A percentile compares a stretch with the other conserved stretches of the same genome.
Evolutionary conservation across 441 rosid genomes (phyloP).

Genomic region (Arabidopsis lyrata): DNA sequence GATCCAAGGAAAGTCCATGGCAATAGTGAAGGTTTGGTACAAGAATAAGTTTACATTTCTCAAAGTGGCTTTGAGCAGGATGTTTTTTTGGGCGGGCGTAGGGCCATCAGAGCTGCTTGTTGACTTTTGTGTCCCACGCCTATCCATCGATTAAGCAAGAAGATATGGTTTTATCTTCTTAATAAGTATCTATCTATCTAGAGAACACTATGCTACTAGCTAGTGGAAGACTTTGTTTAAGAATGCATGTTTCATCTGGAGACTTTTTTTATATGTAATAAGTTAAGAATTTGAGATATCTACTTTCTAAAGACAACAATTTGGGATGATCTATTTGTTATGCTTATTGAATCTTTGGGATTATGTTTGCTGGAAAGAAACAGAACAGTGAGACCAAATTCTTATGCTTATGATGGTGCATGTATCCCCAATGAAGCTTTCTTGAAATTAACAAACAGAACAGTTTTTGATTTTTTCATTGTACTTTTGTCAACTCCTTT

Average conservation of each 20-base stretch:
- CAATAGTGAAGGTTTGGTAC: not conserved
- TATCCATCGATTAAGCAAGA: not conserved
- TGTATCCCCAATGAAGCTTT: too few species aligned
- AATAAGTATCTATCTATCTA: not conserved
- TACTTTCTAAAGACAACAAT: not conserved
- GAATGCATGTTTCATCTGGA: not conserved
- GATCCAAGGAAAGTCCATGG: not conserved
- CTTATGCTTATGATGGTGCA: too few species aligned
- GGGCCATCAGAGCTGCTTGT: conserved; percentile 29
- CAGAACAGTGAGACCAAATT: too few species aligned
- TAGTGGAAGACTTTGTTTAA: not conserved
- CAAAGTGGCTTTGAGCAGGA: not conserved
- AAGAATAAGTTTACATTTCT: not conserved
- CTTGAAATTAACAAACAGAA: too few species aligned
- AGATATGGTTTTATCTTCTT: not conserved
- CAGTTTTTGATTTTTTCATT: too few species aligned
- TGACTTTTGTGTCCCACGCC: conserved; percentile 20
- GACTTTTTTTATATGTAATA: not conserved
- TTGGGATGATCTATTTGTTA: not conserved
- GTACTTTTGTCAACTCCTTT: too few species aligned
- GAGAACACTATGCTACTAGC: not conserved
- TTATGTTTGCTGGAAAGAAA: too few species aligned
- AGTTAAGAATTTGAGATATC: not conserved
- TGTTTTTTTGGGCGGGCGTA: not conserved
- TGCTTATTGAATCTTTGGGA: too few species aligned